Evolutionary conservation across 208 protist species (phyloP), one percentile per base, ranked within the genome.

Genomic region (Leishmania guyanensis): DNA sequence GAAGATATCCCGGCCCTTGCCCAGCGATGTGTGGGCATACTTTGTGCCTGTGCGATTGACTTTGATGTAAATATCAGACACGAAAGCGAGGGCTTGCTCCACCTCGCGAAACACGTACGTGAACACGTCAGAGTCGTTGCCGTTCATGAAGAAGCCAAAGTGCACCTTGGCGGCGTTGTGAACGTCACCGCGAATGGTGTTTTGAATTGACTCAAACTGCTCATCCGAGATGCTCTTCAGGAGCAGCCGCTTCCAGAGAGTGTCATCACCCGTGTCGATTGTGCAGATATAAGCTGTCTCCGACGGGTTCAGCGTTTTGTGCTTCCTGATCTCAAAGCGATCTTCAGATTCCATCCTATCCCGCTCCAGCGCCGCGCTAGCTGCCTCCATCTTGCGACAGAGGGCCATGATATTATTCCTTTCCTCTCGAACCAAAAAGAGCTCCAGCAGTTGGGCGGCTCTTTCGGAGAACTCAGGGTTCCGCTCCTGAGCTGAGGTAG

Each of bases 31-130:
- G 66, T 88, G 80, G 5, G 82, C 74, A 79, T 89, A 91, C 87
- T 94, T 94, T 20, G 91, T 94, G n/a, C 87, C 91, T 8, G 89
- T 89, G 43, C 92, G 86, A 77, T 92, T 95, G 39, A 96, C 87
- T 36, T 82, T 77, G 66, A 92, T 91, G 78, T 97, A 97, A 0
- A 95, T 88, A 26, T 95, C 85, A 5, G 92, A 86, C 5, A 92
- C 84, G 77, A 97, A 97, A 8, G 86, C 86, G 9, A 97, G 86
- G 43, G 83, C 94, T 81, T 96, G 85, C 78, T 95, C 91, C 53
- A 93, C 88, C 68, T 90, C 89, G 48, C 90, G 92, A 80, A 96
- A 97, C 10, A 92, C 92, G 86, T 95, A 97, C 22, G 88, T 94
- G 77, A 96, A 94, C 16, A 97, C 83, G 70, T 95, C 92, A 2